These are phyloP conservation scores for Naganishia onofrii DNA, from an alignment of 768 basidiomycete species.

Conservation along the genomic window DNA sequence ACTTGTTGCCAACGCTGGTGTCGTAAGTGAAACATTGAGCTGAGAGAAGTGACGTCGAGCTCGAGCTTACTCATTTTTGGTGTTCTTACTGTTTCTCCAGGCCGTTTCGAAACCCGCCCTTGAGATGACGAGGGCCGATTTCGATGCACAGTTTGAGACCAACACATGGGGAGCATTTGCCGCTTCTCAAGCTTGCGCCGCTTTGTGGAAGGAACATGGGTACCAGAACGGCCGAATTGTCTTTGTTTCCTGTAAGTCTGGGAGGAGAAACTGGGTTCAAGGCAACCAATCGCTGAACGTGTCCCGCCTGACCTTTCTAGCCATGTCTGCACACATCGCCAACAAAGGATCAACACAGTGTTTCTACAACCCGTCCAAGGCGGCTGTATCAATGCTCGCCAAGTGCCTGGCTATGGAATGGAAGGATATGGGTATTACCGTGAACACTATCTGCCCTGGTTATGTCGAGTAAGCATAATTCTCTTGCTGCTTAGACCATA, in stretches of 20 bases:
- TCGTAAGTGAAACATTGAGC: neutral
- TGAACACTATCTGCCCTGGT: constrained; percentile 41
- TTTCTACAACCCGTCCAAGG: constrained; percentile 48
- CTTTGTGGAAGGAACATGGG: constrained; percentile 45
- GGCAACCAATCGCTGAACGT: neutral
- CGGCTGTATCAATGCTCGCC: constrained; percentile 42
- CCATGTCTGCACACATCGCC: constrained; percentile 42
- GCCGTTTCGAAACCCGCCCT: constrained; percentile 40
- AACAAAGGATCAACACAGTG: constrained; percentile 39
- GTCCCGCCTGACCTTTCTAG: constrained; percentile 20
- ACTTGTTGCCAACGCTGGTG: constrained; percentile 47
- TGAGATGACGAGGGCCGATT: constrained; percentile 47
- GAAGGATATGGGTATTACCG: constrained; percentile 42
- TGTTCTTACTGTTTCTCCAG: neutral
- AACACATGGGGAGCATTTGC: constrained; percentile 48
- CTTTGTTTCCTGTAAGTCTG: constrained; percentile 45
- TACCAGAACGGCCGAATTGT: constrained; percentile 48
- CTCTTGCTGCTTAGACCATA: neutral
- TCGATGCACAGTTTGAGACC: constrained; percentile 36
- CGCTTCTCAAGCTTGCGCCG: constrained; percentile 42
- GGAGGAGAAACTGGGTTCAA: no score
- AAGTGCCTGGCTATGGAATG: constrained; percentile 48
- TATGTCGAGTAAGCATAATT: constrained; percentile 36
- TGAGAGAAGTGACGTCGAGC: neutral
- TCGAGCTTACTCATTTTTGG: neutral